Percentiles rank a stretch among this genome's conserved stretches.
phyloP scores from a whole-genome alignment of 2,329 filamentous ascomycete species.

The Diaporthe eres region DNA sequence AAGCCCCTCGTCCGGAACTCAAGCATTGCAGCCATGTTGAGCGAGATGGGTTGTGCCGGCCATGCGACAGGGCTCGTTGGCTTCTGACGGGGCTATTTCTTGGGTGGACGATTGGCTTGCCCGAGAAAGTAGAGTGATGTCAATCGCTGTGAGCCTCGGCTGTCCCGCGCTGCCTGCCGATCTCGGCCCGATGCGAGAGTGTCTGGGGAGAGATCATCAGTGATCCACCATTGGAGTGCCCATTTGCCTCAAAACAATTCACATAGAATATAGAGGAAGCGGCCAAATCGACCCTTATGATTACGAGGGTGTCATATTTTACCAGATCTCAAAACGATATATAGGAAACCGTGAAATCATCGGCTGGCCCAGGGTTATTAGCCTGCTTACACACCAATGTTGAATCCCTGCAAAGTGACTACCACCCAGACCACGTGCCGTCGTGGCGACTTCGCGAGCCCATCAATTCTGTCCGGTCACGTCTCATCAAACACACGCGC shows the following conservation, averaged over 20 bases:
- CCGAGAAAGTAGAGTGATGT: slow-evolving; percentile 23
- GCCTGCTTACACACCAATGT: not conserved
- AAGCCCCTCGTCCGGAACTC: slow-evolving; percentile 94
- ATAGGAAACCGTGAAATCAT: no score
- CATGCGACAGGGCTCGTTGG: slow-evolving; percentile 10
- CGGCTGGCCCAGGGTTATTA: not conserved
- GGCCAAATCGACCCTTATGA: no score
- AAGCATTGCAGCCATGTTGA: slow-evolving; percentile 76
- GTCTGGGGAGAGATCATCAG: not conserved
- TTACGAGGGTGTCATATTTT: not conserved
- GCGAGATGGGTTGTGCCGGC: slow-evolving; percentile 1
- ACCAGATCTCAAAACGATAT: not conserved
- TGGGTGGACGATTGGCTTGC: not conserved
- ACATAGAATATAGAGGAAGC: not conserved
- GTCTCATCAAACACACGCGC: slow-evolving; percentile 19
- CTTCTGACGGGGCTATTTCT: not conserved
- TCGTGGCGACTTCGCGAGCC: slow-evolving; percentile 38
- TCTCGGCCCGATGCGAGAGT: slow-evolving; percentile 9
- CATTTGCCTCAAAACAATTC: not conserved
- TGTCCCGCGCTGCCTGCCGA: slow-evolving; percentile 33
- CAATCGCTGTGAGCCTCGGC: slow-evolving; percentile 39
- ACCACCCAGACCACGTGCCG: slow-evolving; percentile 33
- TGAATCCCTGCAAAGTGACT: slow-evolving; percentile 1
- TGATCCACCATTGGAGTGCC: not conserved
- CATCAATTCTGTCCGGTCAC: not conserved